Evolutionary conservation across 2,329 filamentous ascomycete species (phyloP).

Genomic region (Cercospora sp.): DNA sequence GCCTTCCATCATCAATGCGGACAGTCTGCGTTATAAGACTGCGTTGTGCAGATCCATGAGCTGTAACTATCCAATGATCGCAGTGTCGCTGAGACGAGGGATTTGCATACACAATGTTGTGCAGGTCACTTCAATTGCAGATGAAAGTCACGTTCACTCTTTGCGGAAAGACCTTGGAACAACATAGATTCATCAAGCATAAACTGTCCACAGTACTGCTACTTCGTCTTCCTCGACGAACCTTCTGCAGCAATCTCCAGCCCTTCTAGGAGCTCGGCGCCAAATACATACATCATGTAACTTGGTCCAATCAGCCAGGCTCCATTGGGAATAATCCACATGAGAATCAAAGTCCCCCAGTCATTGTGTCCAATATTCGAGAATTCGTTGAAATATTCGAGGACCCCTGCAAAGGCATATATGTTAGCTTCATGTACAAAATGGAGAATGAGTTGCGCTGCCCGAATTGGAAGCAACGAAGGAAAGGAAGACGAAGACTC

Average conservation of each 20-base stretch:
- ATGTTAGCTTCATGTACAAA: not conserved
- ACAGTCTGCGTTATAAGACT: too few species aligned
- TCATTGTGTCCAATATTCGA: slow-evolving; percentile 64
- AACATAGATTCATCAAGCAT: not conserved
- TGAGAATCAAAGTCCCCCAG: slow-evolving; percentile 51
- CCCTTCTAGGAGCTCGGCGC: slow-evolving; percentile 61
- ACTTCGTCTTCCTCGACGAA: slow-evolving; percentile 26
- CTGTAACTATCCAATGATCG: too few species aligned
- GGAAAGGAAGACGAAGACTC: slow-evolving; percentile 18
- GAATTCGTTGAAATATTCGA: slow-evolving; percentile 62
- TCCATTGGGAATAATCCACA: slow-evolving; percentile 68
- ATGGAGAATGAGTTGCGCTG: too few species aligned
- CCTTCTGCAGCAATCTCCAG: slow-evolving; percentile 49
- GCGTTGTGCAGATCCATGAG: too few species aligned
- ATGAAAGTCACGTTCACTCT: not conserved
- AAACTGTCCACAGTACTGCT: not conserved
- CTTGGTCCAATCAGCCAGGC: slow-evolving; percentile 64
- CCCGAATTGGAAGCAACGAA: too few species aligned
- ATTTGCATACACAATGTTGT: too few species aligned
- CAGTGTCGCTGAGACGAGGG: too few species aligned
- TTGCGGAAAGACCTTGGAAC: not conserved
- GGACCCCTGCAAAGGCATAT: slow-evolving; percentile 50
- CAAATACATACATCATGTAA: slow-evolving; percentile 63
- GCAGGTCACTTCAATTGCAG: too few species aligned
- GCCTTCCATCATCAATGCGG: too few species aligned